phyloP scores from a whole-genome alignment of 1,139 yeast species.

The Hanseniaspora gamundiae region DNA sequence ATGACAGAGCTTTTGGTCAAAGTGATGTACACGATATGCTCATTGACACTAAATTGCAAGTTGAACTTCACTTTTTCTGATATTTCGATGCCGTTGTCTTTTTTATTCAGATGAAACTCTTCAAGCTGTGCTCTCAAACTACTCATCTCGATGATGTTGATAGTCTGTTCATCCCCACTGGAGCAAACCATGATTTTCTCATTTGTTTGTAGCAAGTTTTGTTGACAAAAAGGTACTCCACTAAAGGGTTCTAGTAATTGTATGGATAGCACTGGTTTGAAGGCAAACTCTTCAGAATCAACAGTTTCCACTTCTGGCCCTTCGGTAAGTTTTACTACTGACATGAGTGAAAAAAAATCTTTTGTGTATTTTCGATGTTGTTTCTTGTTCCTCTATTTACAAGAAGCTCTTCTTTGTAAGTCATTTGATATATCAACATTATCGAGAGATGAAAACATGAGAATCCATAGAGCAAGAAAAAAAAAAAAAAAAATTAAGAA shows the following conservation, averaged over 20 bases:
- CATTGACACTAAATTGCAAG: neutral
- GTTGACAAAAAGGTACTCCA: neutral
- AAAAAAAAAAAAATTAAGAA: no score
- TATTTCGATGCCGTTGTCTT: neutral
- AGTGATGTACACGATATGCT: neutral
- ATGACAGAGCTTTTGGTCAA: neutral
- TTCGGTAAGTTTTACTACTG: conserved; percentile 5
- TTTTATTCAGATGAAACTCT: neutral
- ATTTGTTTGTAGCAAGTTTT: neutral
- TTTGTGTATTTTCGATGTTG: neutral
- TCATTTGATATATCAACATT: no score
- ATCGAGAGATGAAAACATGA: no score
- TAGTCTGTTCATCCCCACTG: neutral
- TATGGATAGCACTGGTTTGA: conserved; percentile 18
- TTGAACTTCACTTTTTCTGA: neutral
- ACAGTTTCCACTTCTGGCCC: conserved; percentile 16
- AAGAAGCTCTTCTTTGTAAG: no score
- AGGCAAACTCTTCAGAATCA: conserved; percentile 29
- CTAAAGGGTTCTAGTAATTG: neutral
- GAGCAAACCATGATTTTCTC: neutral
- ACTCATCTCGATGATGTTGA: neutral
- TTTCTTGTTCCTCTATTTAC: no score
- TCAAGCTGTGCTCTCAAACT: neutral
- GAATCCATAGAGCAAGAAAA: no score
- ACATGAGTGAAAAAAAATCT: conserved; percentile 5